phyloP scores from a whole-genome alignment of 441 rosid species.

The Macaranga tanarius region DNA sequence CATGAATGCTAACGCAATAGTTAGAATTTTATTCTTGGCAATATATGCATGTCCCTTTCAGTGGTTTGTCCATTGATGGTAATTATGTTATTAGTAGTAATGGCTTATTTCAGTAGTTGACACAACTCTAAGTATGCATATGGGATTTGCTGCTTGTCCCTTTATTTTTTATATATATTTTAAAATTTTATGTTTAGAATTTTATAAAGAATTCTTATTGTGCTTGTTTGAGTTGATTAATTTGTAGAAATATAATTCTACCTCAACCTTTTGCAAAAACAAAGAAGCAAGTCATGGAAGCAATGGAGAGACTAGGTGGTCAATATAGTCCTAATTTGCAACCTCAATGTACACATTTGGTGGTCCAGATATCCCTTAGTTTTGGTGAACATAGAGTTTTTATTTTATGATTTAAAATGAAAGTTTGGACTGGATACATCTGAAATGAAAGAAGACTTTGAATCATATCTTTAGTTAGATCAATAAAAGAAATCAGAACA shows the following conservation, averaged over 20 bases:
- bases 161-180: neutral
- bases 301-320: slow-evolving; percentile 91
- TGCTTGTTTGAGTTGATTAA: slow-evolving; percentile 6
- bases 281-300: slow-evolving; percentile 92
- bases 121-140: neutral
- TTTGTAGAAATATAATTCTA: slow-evolving; percentile 12
- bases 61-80: slow-evolving; percentile 1
- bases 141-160: slow-evolving; percentile 5
- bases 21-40: no score
- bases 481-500: neutral
- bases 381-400: slow-evolving; percentile 8
- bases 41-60: slow-evolving; percentile 9
- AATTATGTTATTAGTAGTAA: neutral
- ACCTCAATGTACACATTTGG: slow-evolving; percentile 90
- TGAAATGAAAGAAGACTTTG: neutral
- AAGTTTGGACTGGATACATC: neutral
- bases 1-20: no score
- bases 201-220: neutral
- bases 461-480: slow-evolving; percentile 10
- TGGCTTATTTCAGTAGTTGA: neutral
- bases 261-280: slow-evolving; percentile 57
- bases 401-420: slow-evolving; percentile 2
- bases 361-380: slow-evolving; percentile 90
- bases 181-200: neutral
- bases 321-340: slow-evolving; percentile 81